These are phyloP conservation scores for Microsporum canis DNA, from an alignment of 2,329 filamentous ascomycete genomes.

Conservation along the genomic window DNA sequence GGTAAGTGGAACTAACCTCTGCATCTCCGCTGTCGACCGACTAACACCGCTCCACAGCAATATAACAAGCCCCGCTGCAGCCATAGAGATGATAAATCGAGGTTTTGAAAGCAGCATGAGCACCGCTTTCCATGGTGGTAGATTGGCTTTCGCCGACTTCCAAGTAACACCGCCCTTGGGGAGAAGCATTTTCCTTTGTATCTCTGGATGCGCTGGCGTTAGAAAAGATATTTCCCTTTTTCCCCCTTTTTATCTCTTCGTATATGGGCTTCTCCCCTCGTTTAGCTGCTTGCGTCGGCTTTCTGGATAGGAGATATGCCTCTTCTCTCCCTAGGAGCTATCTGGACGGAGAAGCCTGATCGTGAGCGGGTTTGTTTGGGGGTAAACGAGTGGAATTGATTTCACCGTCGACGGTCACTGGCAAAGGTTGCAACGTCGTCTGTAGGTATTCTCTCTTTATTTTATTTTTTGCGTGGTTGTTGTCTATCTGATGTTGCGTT, in stretches of 20 bases:
- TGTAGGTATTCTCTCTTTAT: too few species aligned
- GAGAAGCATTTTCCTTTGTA: constrained; percentile 52
- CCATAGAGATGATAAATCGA: constrained; percentile 63
- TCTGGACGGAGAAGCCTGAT: background rate
- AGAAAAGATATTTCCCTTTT: background rate
- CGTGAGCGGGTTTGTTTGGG: background rate
- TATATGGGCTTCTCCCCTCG: background rate
- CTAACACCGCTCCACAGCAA: constrained; percentile 82
- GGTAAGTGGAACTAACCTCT: constrained; percentile 54
- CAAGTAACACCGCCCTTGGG: constrained; percentile 83
- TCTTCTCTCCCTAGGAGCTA: background rate
- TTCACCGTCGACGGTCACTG: background rate
- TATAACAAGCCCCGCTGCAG: constrained; percentile 57
- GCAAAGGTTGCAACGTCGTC: background rate
- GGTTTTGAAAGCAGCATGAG: constrained; percentile 62
- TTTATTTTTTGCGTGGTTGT: too few species aligned
- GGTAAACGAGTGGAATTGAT: background rate
- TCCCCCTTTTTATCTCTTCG: background rate
- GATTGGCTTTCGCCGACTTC: constrained; percentile 72
- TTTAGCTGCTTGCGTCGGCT: background rate
- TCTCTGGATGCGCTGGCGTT: background rate
- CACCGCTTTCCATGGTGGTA: constrained; percentile 66
- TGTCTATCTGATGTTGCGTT: background rate
- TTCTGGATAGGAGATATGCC: background rate
- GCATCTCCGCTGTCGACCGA: constrained; percentile 72